Percentiles rank a stretch among this genome's conserved stretches.
Evolutionary conservation across 2,329 filamentous ascomycete genomes (phyloP).

Genomic region (Drechslerella dactyloides): DNA sequence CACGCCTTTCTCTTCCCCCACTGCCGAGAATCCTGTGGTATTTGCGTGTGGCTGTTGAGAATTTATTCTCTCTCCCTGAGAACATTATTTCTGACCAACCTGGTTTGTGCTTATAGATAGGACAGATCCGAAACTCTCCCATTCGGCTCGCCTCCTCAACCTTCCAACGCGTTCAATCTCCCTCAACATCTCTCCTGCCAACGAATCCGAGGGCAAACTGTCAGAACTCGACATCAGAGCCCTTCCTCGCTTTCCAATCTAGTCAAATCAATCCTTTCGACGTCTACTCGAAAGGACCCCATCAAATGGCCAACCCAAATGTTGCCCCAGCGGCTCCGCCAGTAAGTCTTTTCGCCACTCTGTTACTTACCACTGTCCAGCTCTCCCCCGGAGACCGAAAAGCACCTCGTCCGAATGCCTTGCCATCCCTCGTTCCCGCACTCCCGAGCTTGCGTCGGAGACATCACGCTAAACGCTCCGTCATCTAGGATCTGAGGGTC

Average conservation of each 20-base stretch:
- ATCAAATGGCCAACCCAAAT: constrained; percentile 45
- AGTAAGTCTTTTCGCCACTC: constrained; percentile 39
- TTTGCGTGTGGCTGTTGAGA: constrained; percentile 29
- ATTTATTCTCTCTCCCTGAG: constrained; percentile 20
- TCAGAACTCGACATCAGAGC: constrained; percentile 30
- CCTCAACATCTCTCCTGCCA: constrained; percentile 30
- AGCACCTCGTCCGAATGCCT: constrained; percentile 18
- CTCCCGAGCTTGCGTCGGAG: constrained; percentile 1
- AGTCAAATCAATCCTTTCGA: constrained; percentile 50
- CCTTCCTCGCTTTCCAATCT: constrained; percentile 20
- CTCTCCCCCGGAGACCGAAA: constrained; percentile 25
- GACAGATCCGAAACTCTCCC: constrained; percentile 49
- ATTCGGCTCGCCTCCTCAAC: constrained; percentile 25
- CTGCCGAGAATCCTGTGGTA: constrained; percentile 23
- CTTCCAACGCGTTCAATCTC: constrained; percentile 51
- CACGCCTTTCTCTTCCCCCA: constrained; percentile 3
- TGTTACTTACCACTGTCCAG: constrained; percentile 26
- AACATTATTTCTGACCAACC: constrained; percentile 38
- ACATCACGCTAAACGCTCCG: constrained; percentile 34
- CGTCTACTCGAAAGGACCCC: constrained; percentile 33
- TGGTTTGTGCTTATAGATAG: constrained; percentile 43
- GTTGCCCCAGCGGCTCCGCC: constrained; percentile 50
- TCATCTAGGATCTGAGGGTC: constrained; percentile 86
- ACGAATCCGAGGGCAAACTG: constrained; percentile 27
- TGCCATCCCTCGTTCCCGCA: not conserved